These are phyloP conservation scores for Colletotrichum tanaceti DNA, from an alignment of 2,329 filamentous ascomycete species.

Conservation along the genomic window DNA sequence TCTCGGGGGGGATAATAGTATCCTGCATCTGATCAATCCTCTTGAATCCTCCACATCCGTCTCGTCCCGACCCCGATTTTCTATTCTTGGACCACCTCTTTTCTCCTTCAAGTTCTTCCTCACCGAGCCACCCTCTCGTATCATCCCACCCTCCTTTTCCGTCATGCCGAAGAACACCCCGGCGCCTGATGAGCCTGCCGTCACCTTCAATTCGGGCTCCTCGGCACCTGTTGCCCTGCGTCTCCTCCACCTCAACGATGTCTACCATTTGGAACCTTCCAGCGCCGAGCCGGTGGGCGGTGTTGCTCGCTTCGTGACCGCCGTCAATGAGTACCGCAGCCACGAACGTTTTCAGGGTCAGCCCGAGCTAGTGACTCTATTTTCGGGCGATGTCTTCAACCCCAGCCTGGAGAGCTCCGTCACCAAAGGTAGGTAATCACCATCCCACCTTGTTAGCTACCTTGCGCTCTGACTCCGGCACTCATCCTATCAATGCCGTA, in stretches of 20 bases:
- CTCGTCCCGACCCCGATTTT: conserved; percentile 1
- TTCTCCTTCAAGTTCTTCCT: not conserved
- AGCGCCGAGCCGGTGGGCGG: conserved; percentile 88
- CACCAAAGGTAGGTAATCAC: conserved; percentile 85
- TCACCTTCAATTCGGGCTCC: conserved; percentile 49
- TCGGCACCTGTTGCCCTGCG: conserved; percentile 73
- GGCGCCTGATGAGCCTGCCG: conserved; percentile 38
- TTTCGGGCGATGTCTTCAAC: conserved; percentile 94
- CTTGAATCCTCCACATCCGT: not conserved
- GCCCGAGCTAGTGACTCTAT: conserved; percentile 78
- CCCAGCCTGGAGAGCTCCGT: conserved; percentile 89
- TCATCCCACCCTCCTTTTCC: not conserved
- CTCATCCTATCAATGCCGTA: not conserved
- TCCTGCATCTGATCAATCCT: not conserved
- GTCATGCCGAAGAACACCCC: conserved; percentile 39
- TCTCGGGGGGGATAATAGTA: not conserved
- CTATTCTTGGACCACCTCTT: conserved; percentile 21
- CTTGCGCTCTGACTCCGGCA: conserved; percentile 15
- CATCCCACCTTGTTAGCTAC: not conserved
- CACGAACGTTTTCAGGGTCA: conserved; percentile 70
- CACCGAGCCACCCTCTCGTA: not conserved
- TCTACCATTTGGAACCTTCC: conserved; percentile 83
- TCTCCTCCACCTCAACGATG: conserved; percentile 92
- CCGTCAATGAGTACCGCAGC: conserved; percentile 79
- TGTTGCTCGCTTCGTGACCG: conserved; percentile 80